Evolutionary conservation across 1,139 yeast species (phyloP).

Genomic region (Saccharomyces hybrid): DNA sequence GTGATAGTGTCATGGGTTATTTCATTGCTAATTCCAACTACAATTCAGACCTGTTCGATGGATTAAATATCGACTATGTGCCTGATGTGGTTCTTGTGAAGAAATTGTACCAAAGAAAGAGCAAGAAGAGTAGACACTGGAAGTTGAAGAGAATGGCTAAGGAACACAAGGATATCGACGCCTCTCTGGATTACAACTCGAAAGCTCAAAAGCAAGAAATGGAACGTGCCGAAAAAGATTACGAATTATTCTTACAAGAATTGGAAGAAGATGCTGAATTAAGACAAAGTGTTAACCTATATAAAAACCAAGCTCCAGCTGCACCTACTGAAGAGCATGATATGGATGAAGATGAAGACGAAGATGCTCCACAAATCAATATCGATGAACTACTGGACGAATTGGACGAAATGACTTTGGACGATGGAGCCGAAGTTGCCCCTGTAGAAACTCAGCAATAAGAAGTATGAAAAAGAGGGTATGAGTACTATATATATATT

Average conservation of each 20-base stretch:
- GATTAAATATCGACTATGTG: slow-evolving; percentile 44
- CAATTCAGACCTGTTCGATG: slow-evolving; percentile 79
- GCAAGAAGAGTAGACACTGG: slow-evolving; percentile 78
- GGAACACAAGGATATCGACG: slow-evolving; percentile 83
- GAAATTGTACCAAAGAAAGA: slow-evolving; percentile 80
- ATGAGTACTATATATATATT: neutral
- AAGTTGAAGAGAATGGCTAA: slow-evolving; percentile 96
- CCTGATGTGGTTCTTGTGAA: slow-evolving; percentile 92
- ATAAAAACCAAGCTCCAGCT: slow-evolving; percentile 50
- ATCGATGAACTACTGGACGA: slow-evolving; percentile 85
- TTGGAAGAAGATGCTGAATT: slow-evolving; percentile 94
- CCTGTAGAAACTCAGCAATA: neutral
- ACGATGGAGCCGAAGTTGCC: slow-evolving; percentile 29
- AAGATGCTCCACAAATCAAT: slow-evolving; percentile 68
- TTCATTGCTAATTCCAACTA: slow-evolving; percentile 75
- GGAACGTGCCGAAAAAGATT: slow-evolving; percentile 90
- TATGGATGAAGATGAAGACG: slow-evolving; percentile 50
- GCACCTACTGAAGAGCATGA: slow-evolving; percentile 31
- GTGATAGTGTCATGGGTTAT: slow-evolving; percentile 91
- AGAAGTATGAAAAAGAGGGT: neutral
- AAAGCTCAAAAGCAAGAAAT: slow-evolving; percentile 81
- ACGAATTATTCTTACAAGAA: slow-evolving; percentile 92
- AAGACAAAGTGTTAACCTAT: slow-evolving; percentile 82
- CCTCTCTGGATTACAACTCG: slow-evolving; percentile 53
- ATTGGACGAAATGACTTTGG: slow-evolving; percentile 83